phyloP scores from a whole-genome alignment of 2,329 filamentous ascomycete species.

The Xylaria sp. region DNA sequence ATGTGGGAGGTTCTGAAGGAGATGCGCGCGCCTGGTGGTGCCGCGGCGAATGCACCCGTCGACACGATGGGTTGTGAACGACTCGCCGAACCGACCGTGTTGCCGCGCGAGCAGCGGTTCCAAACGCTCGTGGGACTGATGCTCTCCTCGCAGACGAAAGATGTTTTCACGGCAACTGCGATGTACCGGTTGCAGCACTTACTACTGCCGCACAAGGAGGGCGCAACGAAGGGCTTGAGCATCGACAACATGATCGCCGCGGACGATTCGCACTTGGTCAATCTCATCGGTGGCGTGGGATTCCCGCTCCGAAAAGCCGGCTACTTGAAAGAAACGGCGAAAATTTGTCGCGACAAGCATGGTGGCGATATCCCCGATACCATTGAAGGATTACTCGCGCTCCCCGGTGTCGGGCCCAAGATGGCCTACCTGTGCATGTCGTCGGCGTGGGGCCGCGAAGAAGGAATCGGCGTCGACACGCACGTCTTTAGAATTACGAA shows the following conservation, averaged over 20 bases:
- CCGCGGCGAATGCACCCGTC: slow-evolving; percentile 71
- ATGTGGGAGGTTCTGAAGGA: slow-evolving; percentile 71
- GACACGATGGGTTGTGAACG: slow-evolving; percentile 96
- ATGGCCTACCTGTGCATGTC: slow-evolving; percentile 89
- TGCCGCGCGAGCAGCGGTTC: slow-evolving; percentile 60
- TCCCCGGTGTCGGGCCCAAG: slow-evolving; percentile 88
- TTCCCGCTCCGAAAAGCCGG: slow-evolving; percentile 95
- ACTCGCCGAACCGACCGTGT: slow-evolving; percentile 52
- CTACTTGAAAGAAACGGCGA: slow-evolving; percentile 69
- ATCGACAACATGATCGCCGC: slow-evolving; percentile 73
- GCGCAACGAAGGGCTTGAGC: slow-evolving; percentile 53
- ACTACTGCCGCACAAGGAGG: slow-evolving; percentile 49
- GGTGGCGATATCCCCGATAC: slow-evolving; percentile 74
- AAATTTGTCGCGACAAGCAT: slow-evolving; percentile 66
- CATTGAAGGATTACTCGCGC: slow-evolving; percentile 65
- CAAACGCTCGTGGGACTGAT: slow-evolving; percentile 85
- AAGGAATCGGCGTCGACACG: slow-evolving; percentile 88
- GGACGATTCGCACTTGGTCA: slow-evolving; percentile 59
- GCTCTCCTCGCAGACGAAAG: slow-evolving; percentile 89
- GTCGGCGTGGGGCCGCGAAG: slow-evolving; percentile 57
- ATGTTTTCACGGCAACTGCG: slow-evolving; percentile 79
- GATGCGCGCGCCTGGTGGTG: slow-evolving; percentile 60
- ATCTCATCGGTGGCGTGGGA: slow-evolving; percentile 75
- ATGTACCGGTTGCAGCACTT: slow-evolving; percentile 75
- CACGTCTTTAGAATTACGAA: slow-evolving; percentile 95